Conservation (phyloP, 805 yeast species). For the Candida wancherniae region DNA sequence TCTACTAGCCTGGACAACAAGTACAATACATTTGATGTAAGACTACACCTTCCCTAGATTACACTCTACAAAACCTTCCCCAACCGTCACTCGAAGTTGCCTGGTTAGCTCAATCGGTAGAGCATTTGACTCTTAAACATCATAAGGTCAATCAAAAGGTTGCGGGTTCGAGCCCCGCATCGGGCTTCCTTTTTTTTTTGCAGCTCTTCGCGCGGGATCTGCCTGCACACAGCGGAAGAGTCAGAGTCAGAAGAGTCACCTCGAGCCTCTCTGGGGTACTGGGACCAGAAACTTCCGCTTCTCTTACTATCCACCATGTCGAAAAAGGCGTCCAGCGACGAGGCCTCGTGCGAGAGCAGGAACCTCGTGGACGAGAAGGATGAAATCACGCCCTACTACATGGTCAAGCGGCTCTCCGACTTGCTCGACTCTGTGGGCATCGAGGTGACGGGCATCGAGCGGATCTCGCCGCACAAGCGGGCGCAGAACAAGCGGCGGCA, state of each 20-base stretch:
- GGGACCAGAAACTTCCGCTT: too few species aligned
- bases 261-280: too few species aligned
- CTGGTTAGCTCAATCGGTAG: constrained; percentile 24
- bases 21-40: too few species aligned
- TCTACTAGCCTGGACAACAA: too few species aligned
- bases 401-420: constrained; percentile 12
- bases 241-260: constrained; percentile 4
- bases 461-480: constrained; percentile 65
- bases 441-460: constrained; percentile 75
- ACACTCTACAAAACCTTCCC: too few species aligned
- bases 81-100: constrained; percentile 10
- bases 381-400: constrained; percentile 11
- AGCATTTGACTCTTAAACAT: constrained; percentile 20
- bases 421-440: constrained; percentile 52
- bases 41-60: too few species aligned
- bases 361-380: constrained; percentile 9
- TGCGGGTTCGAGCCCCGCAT: constrained; percentile 25
- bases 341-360: constrained; percentile 3
- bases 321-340: constrained; percentile 2
- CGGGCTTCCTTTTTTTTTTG: constrained; percentile 16
- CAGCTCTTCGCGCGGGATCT: neutral
- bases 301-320: too few species aligned
- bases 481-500: constrained; percentile 32
- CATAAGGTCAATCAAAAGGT: constrained; percentile 22
- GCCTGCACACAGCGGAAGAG: constrained; percentile 1